These are phyloP conservation scores for Podospora pseudopauciseta DNA, from an alignment of 495 filamentous ascomycete genomes.

Conservation along the genomic window DNA sequence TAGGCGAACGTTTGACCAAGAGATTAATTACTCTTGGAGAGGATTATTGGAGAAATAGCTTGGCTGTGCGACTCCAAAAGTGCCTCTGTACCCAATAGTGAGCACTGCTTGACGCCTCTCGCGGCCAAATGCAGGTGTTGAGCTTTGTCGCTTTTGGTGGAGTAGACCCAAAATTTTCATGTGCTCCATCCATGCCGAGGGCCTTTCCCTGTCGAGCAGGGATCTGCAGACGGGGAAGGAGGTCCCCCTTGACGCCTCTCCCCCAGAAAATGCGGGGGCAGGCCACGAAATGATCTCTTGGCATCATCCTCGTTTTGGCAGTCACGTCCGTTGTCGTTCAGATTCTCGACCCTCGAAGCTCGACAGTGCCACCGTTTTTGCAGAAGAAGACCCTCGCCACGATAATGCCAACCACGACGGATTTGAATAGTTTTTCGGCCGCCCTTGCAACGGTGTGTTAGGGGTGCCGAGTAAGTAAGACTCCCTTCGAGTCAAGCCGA, in stretches of 20 bases:
- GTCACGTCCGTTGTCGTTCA: slow-evolving; percentile 18
- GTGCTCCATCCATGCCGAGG: slow-evolving; percentile 33
- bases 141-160: not conserved
- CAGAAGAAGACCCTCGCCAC: too few species aligned
- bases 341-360: not conserved
- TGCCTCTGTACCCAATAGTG: not conserved
- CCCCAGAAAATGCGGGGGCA: slow-evolving; percentile 23
- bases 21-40: not conserved
- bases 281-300: slow-evolving; percentile 16
- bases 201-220: slow-evolving; percentile 15
- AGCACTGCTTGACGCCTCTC: not conserved
- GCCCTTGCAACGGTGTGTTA: not conserved
- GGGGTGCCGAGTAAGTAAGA: not conserved
- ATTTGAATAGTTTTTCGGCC: not conserved
- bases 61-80: not conserved
- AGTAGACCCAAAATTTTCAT: slow-evolving; percentile 26
- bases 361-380: not conserved
- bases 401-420: not conserved
- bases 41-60: not conserved
- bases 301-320: slow-evolving; percentile 26
- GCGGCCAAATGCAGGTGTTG: slow-evolving; percentile 1
- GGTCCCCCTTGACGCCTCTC: slow-evolving; percentile 20
- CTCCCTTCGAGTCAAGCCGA: not conserved
- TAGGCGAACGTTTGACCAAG: not conserved
- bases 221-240: slow-evolving; percentile 1